Percentiles rank a stretch among this genome's conserved stretches.
Conservation (phyloP, 2,329 filamentous ascomycete species). For the Dactylellina drechsleri region DNA sequence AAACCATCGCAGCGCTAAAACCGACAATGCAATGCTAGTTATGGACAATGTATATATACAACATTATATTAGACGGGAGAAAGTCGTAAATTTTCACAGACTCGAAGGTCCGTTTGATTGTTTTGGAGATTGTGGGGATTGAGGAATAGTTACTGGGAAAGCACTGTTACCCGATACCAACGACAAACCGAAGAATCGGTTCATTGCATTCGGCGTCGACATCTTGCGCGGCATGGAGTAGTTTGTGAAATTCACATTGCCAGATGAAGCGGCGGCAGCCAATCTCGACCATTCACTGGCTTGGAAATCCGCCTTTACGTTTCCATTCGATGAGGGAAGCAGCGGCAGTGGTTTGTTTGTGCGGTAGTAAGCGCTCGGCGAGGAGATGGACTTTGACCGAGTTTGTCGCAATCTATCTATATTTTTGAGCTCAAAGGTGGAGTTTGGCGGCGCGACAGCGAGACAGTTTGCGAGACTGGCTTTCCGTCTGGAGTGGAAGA, state of each 20-base stretch:
- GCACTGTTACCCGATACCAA: slow-evolving; percentile 1
- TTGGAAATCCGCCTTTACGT: slow-evolving; percentile 17
- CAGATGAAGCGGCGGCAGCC: not conserved
- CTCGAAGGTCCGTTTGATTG: slow-evolving; percentile 35
- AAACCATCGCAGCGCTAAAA: not conserved
- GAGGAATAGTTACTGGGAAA: slow-evolving; percentile 29
- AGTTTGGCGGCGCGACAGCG: slow-evolving; percentile 17
- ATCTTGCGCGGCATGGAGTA: slow-evolving; percentile 51
- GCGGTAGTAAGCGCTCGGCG: slow-evolving; percentile 39
- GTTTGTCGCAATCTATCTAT: slow-evolving; percentile 47
- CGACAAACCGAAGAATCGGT: slow-evolving; percentile 27
- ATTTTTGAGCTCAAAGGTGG: slow-evolving; percentile 34
- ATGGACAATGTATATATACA: not conserved
- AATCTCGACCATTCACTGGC: slow-evolving; percentile 19
- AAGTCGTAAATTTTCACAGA: slow-evolving; percentile 8
- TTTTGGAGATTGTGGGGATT: slow-evolving; percentile 32
- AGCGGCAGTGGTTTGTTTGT: slow-evolving; percentile 46
- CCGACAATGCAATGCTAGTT: slow-evolving; percentile 1
- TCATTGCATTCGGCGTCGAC: slow-evolving; percentile 37
- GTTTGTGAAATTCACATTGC: slow-evolving; percentile 29
- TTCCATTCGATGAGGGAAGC: not conserved
- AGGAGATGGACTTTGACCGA: slow-evolving; percentile 46
- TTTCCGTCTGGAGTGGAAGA: slow-evolving; percentile 35
- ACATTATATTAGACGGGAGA: not conserved
- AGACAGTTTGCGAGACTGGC: slow-evolving; percentile 46